phyloP scores from a whole-genome alignment of 2,329 filamentous ascomycete species.

The Purpureocillium takamizusanense region DNA sequence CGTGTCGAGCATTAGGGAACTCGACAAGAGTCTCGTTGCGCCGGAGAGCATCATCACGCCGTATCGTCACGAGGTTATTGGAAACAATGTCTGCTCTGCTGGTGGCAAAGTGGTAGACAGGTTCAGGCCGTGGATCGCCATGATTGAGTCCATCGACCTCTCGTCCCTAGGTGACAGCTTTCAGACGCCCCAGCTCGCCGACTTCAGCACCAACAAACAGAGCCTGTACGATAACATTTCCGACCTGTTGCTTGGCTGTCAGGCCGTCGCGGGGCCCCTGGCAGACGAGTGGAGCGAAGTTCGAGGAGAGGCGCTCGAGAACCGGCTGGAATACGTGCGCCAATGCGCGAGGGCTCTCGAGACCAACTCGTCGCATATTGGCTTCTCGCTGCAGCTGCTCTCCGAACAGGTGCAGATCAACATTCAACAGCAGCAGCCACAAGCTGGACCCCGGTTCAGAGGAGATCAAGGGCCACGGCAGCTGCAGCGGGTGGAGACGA shows the following conservation, averaged over 20 bases:
- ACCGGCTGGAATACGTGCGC: conserved; percentile 72
- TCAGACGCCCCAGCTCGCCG: conserved; percentile 75
- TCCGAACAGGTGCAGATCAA: conserved; percentile 67
- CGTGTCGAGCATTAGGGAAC: conserved; percentile 72
- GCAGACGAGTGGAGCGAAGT: conserved; percentile 93
- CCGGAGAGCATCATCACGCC: conserved; percentile 76
- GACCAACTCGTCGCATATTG: conserved; percentile 76
- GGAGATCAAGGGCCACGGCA: conserved; percentile 39
- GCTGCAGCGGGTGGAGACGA: conserved; percentile 47
- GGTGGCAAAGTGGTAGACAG: conserved; percentile 76
- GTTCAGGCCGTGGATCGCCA: conserved; percentile 82
- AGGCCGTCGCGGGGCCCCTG: conserved; percentile 82
- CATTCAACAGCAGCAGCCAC: conserved; percentile 33
- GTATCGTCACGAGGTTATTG: conserved; percentile 68
- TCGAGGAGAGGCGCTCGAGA: conserved; percentile 83
- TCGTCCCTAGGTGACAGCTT: conserved; percentile 68
- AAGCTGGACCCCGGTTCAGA: conserved; percentile 28
- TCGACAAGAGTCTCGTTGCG: conserved; percentile 74
- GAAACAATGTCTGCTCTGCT: conserved; percentile 72
- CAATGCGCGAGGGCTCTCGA: conserved; percentile 73
- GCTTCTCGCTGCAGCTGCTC: conserved; percentile 78
- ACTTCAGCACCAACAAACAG: conserved; percentile 88
- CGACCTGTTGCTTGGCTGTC: conserved; percentile 78
- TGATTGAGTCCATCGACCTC: conserved; percentile 87
- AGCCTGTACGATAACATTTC: conserved; percentile 88